These are phyloP conservation scores for Fusarium lateritium DNA, from an alignment of 2,329 filamentous ascomycete species.

Conservation along the genomic window DNA sequence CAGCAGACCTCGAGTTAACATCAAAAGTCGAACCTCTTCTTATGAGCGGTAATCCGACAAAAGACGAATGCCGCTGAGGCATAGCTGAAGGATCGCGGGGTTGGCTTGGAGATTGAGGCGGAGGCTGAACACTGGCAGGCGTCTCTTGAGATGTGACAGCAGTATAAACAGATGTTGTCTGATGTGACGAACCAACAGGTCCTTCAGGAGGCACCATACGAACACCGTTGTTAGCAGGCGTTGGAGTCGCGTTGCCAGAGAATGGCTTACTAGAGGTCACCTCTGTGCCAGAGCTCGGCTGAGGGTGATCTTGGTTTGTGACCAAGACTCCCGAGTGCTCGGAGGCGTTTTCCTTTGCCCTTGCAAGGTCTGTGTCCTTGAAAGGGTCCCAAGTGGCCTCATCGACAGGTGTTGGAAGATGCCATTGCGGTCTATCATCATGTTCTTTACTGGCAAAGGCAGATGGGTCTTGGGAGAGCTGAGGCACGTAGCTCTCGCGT, in stretches of 20 bases:
- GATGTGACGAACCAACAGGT: conserved; percentile 16
- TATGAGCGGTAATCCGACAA: conserved; percentile 71
- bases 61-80: conserved; percentile 65
- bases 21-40: conserved; percentile 71
- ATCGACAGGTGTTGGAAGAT: conserved; percentile 43
- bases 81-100: conserved; percentile 40
- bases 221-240: conserved; percentile 38
- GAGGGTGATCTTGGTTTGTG: conserved; percentile 10
- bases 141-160: conserved; percentile 4
- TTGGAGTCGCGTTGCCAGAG: conserved; percentile 24
- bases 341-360: conserved; percentile 26
- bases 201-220: conserved; percentile 44
- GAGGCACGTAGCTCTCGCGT: conserved; percentile 30
- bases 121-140: conserved; percentile 13
- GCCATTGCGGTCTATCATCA: conserved; percentile 41
- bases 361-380: conserved; percentile 33
- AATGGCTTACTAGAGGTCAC: conserved; percentile 24
- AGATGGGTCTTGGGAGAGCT: conserved; percentile 22
- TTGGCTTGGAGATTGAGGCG: conserved; percentile 16
- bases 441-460: conserved; percentile 31
- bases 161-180: conserved; percentile 18
- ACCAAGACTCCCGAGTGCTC: conserved; percentile 27
- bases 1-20: conserved; percentile 53
- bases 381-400: conserved; percentile 46
- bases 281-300: conserved; percentile 11